Conservation (phyloP, 148 eudicot species). For the Beta vulgaris region DNA sequence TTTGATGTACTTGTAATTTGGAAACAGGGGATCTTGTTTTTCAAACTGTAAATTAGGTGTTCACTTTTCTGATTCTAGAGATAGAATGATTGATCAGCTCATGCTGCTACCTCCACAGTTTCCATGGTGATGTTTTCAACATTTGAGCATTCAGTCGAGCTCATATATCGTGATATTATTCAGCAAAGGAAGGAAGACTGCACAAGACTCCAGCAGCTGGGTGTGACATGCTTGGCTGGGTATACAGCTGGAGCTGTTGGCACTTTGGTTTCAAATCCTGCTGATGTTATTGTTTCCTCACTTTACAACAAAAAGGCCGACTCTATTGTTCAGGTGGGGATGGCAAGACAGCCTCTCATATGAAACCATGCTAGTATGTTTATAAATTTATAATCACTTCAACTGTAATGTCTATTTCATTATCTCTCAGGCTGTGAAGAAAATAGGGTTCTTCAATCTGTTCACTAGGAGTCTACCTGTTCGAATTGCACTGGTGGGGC, state of each 20-base stretch:
- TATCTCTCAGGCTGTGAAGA: slow-evolving; percentile 66
- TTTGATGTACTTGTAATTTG: background rate
- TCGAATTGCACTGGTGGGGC: slow-evolving; percentile 82
- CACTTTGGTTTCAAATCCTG: slow-evolving; percentile 81
- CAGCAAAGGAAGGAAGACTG: slow-evolving; percentile 70
- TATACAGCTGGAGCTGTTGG: slow-evolving; percentile 91
- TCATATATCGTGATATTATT: slow-evolving; percentile 52
- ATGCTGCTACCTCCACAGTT: slow-evolving; percentile 46
- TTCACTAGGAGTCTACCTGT: slow-evolving; percentile 92
- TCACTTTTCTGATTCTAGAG: background rate
- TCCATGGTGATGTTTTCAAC: slow-evolving; percentile 95
- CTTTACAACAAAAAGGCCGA: slow-evolving; percentile 79
- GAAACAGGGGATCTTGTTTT: background rate
- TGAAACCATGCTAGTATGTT: background rate
- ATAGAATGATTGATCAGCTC: slow-evolving; percentile 4
- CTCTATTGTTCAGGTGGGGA: slow-evolving; percentile 53
- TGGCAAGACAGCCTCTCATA: background rate
- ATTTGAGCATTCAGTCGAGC: slow-evolving; percentile 84
- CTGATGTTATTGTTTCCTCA: slow-evolving; percentile 79
- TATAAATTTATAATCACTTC: too few species aligned
- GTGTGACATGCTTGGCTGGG: slow-evolving; percentile 86
- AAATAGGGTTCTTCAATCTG: slow-evolving; percentile 67
- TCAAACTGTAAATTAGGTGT: background rate
- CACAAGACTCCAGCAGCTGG: slow-evolving; percentile 77
- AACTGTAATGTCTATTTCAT: too few species aligned